phyloP scores from a whole-genome alignment of 257 asterid species.

The Orobanche coerulescens region DNA sequence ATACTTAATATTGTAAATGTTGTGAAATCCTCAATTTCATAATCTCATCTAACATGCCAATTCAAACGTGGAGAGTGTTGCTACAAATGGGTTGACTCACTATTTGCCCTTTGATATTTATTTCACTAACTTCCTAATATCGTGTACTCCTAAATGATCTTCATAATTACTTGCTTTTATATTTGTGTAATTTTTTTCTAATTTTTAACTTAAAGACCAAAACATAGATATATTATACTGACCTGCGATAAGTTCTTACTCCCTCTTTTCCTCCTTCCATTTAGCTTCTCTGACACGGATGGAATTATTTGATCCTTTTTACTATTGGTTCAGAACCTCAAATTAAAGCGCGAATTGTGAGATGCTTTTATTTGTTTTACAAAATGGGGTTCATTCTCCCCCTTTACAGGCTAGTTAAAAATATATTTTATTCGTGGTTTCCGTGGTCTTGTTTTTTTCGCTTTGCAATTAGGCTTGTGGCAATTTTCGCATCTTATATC shows the following conservation, averaged over 20 bases:
- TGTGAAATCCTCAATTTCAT: neutral
- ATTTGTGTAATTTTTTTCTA: no score
- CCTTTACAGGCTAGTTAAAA: neutral
- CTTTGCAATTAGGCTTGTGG: slow-evolving; percentile 9
- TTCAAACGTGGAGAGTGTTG: neutral
- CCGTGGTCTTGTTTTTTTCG: neutral
- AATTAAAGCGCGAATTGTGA: neutral
- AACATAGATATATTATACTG: no score
- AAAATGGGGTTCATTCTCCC: neutral
- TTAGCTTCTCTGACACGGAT: neutral
- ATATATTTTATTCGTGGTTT: neutral
- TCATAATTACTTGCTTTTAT: no score
- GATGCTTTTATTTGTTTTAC: slow-evolving; percentile 5
- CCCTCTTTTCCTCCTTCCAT: neutral
- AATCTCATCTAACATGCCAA: neutral
- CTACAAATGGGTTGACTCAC: neutral
- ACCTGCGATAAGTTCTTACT: neutral
- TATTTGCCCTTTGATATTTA: neutral
- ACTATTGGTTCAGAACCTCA: neutral
- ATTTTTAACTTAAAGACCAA: no score
- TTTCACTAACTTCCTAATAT: neutral
- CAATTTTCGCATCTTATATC: slow-evolving; percentile 7
- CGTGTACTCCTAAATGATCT: neutral
- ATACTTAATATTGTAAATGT: neutral
- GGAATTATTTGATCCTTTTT: neutral